These are phyloP conservation scores for Hygrophoropsis aurantiaca DNA, from an alignment of 768 basidiomycete genomes.

Conservation along the genomic window DNA sequence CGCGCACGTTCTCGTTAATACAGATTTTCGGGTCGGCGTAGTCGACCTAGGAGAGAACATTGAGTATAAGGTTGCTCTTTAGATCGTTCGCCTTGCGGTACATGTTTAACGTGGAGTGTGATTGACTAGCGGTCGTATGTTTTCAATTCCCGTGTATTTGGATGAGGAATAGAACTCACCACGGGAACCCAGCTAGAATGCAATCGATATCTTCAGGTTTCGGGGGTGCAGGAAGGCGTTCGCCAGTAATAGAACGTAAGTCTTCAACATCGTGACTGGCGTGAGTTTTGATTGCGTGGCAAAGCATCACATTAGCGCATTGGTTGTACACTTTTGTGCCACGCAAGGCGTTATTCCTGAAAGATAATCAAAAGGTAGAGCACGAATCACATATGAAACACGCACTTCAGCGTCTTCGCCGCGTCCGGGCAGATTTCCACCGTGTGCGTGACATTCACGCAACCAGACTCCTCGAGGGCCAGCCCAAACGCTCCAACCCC, in stretches of 20 bases:
- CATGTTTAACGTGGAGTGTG: constrained; percentile 74
- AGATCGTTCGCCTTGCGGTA: constrained; percentile 63
- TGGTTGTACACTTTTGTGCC: constrained; percentile 62
- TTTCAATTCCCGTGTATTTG: not conserved
- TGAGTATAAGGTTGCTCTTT: constrained; percentile 71
- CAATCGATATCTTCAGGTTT: constrained; percentile 56
- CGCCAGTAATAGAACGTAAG: constrained; percentile 39
- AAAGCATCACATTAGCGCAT: constrained; percentile 64
- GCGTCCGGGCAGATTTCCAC: constrained; percentile 79
- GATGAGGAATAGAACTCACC: constrained; percentile 38
- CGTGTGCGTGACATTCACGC: constrained; percentile 59
- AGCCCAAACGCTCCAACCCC: constrained; percentile 61
- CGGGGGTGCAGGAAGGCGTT: constrained; percentile 45
- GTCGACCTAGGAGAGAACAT: constrained; percentile 46
- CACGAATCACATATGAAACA: constrained; percentile 6
- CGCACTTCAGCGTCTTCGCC: constrained; percentile 61
- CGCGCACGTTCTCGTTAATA: constrained; percentile 49
- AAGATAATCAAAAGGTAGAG: not conserved
- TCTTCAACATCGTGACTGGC: constrained; percentile 38
- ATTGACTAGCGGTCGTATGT: constrained; percentile 54
- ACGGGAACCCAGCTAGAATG: constrained; percentile 74
- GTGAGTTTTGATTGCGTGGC: constrained; percentile 55
- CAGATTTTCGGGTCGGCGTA: constrained; percentile 41
- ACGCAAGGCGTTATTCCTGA: constrained; percentile 51
- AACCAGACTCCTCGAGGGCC: constrained; percentile 55